phyloP scores from a whole-genome alignment of 2,329 filamentous ascomycete genomes.

The Diaporthe sp. region DNA sequence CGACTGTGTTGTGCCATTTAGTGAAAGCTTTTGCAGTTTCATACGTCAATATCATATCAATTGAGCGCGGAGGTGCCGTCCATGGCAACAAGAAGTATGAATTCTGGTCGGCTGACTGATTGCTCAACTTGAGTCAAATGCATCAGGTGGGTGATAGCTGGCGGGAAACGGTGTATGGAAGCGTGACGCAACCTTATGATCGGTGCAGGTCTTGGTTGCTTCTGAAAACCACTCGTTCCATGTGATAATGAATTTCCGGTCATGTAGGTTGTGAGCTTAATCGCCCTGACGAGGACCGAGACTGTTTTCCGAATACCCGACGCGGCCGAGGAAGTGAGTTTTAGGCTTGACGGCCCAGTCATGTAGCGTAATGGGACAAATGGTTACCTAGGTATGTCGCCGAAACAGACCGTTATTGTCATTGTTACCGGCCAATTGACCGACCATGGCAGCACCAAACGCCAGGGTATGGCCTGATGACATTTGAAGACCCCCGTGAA shows the following conservation, averaged over 20 bases:
- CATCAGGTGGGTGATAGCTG: background rate
- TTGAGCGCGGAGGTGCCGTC: background rate
- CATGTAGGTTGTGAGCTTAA: background rate
- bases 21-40: background rate
- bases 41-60: background rate
- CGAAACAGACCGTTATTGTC: background rate
- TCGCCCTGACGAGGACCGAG: background rate
- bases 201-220: background rate
- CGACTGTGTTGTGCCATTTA: too few species aligned
- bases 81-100: background rate
- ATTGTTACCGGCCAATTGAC: background rate
- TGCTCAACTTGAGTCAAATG: background rate
- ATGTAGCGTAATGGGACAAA: background rate
- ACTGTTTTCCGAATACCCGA: slow-evolving; percentile 11
- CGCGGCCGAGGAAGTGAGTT: background rate
- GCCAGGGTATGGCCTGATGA: background rate
- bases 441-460: background rate
- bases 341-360: background rate
- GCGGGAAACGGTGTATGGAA: background rate
- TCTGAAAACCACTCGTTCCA: background rate
- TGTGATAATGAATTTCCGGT: background rate
- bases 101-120: background rate
- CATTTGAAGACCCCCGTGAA: background rate
- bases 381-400: background rate
- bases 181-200: background rate